Base-by-base conservation (phyloP, 257 asterid species). In the Paraleonurus japonicus region DNA sequence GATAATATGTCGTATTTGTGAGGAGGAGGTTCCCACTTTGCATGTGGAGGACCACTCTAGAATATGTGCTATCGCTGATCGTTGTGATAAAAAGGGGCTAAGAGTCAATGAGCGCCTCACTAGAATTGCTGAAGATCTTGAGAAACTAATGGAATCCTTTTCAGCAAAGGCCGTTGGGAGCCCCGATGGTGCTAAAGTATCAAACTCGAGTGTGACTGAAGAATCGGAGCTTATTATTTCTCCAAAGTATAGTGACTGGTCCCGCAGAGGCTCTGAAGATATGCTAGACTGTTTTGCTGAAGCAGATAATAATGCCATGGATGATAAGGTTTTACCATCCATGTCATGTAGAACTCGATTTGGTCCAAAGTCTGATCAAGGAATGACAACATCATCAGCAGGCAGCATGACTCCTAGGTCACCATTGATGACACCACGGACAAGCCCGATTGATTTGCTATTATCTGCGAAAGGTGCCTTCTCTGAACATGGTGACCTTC, bases 371-470 rank as follows among this genome's bases (percentile, higher is more conserved):
- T 95, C 97, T 41, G 99, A 95, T 84, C 97, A 92, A 82, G 99
- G 98, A 75, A 90, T 92, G 95, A 81, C 99, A 4, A 86, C 98
- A 17, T 95, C 99, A 68, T 95, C 99, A 32, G 99, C 98, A n/a
- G 98, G 97, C 72, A 95, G 98, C 85, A 86, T 95, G 88, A 95
- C 99, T 59, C 99, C 99, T 35, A 84, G 90, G 81, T 95, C 99
- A 19, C 99, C 99, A 1, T 74, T 88, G 82, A 83, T 87, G 92
- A 92, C 99, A 6, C 99, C 99, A 2, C 77, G 84, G 73, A 83
- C 79, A 30, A 89, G 97, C 82, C 97, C 84, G 61, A 92, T 92
- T 76, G 99, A 95, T 78, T 74, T 85, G 86, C 83, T 95, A 61
- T 82, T 95, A 82, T 80, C 92, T 1, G 96, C 90, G 24, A 95